These are phyloP conservation scores for Exophiala viscosa DNA, from an alignment of 2,329 filamentous ascomycete species.

Conservation along the genomic window DNA sequence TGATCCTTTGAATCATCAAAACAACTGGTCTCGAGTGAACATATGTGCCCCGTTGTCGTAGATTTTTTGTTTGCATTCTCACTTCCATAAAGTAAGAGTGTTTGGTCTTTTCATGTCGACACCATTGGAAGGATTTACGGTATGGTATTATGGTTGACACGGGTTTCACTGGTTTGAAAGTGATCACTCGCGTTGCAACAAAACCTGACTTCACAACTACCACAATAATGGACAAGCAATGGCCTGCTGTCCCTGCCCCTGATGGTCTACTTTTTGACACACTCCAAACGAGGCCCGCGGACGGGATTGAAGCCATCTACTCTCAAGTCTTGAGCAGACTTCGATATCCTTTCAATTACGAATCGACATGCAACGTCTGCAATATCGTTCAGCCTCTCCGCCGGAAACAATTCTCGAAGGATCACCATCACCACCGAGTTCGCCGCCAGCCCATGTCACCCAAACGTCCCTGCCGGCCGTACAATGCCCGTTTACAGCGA, in stretches of 20 bases:
- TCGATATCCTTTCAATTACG: not conserved
- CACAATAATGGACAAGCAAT: not conserved
- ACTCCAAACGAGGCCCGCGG: too few relatives aligned
- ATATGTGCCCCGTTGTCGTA: not conserved
- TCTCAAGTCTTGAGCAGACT: not conserved
- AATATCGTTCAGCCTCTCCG: not conserved
- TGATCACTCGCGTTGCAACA: too few relatives aligned
- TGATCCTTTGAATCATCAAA: constrained; percentile 6
- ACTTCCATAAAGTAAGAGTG: too few relatives aligned
- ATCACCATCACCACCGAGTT: not conserved
- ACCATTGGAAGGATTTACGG: too few relatives aligned
- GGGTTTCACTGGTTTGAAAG: too few relatives aligned
- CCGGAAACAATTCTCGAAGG: constrained; percentile 7
- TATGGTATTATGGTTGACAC: too few relatives aligned
- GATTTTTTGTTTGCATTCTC: not conserved
- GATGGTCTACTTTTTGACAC: too few relatives aligned
- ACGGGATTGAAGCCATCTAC: not conserved
- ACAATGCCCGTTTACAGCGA: not conserved
- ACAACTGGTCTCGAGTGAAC: not conserved
- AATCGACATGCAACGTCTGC: not conserved
- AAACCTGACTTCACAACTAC: not conserved
- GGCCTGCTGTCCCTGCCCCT: too few relatives aligned
- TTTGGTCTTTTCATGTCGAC: too few relatives aligned
- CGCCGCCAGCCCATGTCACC: not conserved
- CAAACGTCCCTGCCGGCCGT: not conserved